A percentile compares a stretch with the other conserved stretches of the same genome.
These are phyloP conservation scores for Neltuma alba DNA, from an alignment of 306 rosid species.

Conservation along the genomic window DNA sequence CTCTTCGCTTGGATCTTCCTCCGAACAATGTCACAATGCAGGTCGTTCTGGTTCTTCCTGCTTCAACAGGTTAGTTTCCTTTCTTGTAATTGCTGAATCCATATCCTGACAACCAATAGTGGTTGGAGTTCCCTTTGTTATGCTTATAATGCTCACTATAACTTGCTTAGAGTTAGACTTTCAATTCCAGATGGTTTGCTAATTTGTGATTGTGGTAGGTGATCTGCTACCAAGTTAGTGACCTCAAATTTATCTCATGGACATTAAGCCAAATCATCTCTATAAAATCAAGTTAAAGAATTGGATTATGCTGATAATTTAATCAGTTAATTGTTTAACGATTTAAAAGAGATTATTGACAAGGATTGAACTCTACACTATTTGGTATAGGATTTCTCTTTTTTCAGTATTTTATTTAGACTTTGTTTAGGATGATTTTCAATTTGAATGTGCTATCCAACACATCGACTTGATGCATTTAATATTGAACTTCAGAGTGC, in stretches of 20 bases:
- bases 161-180: neutral
- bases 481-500: neutral
- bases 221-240: neutral
- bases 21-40: slow-evolving; percentile 83
- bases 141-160: neutral
- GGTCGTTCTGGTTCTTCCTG: slow-evolving; percentile 64
- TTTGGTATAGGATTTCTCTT: neutral
- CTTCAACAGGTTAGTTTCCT: slow-evolving; percentile 61
- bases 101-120: neutral
- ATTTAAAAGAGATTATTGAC: neutral
- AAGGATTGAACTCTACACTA: neutral
- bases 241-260: neutral
- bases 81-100: neutral
- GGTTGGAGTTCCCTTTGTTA: neutral
- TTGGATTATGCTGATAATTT: neutral
- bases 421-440: neutral
- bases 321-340: neutral
- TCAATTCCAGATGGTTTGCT: neutral
- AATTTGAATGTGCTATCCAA: neutral
- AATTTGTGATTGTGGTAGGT: neutral
- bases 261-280: neutral
- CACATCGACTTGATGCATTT: neutral
- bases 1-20: slow-evolving; percentile 95
- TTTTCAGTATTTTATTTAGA: neutral
- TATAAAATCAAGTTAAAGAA: neutral